phyloP scores from a whole-genome alignment of 2,329 filamentous ascomycete species.

The Aspergillus fumigatiaffinis region DNA sequence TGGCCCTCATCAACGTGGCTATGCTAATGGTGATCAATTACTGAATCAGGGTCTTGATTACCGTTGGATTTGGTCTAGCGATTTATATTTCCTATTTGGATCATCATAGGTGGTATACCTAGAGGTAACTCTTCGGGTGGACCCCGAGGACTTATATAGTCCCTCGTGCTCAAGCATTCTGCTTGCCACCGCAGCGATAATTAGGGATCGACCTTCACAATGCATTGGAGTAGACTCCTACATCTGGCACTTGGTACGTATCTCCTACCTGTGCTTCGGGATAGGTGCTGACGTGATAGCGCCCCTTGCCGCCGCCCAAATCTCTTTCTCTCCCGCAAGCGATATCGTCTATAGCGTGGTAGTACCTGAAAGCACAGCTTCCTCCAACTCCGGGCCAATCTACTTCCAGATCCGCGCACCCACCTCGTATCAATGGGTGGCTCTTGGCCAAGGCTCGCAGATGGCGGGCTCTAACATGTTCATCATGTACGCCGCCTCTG shows the following conservation, averaged over 20 bases:
- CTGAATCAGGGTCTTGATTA: not conserved
- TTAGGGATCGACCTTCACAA: not conserved
- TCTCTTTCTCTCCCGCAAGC: slow-evolving; percentile 17
- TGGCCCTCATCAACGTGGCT: not conserved
- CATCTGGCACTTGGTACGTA: not conserved
- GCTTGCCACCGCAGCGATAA: not conserved
- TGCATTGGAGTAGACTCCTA: not conserved
- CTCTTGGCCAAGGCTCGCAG: slow-evolving; percentile 51
- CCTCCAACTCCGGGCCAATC: slow-evolving; percentile 51
- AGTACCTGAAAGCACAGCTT: slow-evolving; percentile 50
- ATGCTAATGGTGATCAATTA: not conserved
- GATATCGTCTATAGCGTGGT: slow-evolving; percentile 47
- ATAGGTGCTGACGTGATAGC: not conserved
- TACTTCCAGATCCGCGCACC: slow-evolving; percentile 58
- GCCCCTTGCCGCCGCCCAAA: slow-evolving; percentile 5
- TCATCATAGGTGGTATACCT: not conserved
- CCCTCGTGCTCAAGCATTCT: not conserved
- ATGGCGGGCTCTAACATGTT: slow-evolving; percentile 62
- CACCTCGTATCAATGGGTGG: slow-evolving; percentile 47
- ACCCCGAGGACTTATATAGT: not conserved
- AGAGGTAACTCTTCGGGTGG: not conserved
- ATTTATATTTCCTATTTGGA: not conserved
- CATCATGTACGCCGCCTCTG: slow-evolving; percentile 54
- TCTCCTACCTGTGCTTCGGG: not conserved
- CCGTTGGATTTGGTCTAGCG: not conserved